Base-by-base conservation (phyloP, 208 protist species). In the Crithidia sp. region DNA sequence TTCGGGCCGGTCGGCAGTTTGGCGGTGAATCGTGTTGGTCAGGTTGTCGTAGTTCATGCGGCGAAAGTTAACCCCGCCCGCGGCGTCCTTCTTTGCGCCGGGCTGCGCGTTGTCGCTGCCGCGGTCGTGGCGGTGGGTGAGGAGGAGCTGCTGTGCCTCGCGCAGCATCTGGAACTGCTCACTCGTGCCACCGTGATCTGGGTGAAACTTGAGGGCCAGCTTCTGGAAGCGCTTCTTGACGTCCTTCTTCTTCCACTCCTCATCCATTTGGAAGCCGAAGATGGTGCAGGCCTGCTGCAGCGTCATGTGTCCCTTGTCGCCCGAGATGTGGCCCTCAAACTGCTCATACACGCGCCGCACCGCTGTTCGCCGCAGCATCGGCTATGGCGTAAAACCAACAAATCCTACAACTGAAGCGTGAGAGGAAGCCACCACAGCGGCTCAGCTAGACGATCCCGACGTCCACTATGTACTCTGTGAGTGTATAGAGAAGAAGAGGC, bases 271-370 rank as follows among this genome's bases (percentile, higher is more conserved):
- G 76, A 94, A 95, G 17, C 92, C 92, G 75, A 96, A 96, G 57
- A 96, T 92, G 59, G 86, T 89, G 70, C 88, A 95, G 37, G 92
- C 90, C 71, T 95, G 90, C 66, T 95, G 86, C 45, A 93, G 81
- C 12, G 92, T 94, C 87, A 95, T 94, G 74, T 86, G 84, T 7
- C 92, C 92, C 64, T 93, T 91, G 73, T 96, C 89, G 54, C 89
- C 89, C 7, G 89, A 74, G 16, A 96, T 62, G 57, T 79, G 76
- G 9, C 83, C 91, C 40, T 93, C 77, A 28, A 77, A 84, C 9
- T 41, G 73, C 82, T 67, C 87, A 79, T 77, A 76, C 49, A 73
- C 79, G 55, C 61, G 45, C 50, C 67, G 54, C 39, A 65, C 36
- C 36, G 53, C 49, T 2, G 65, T 77, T 16, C 62, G 71, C 39